These are phyloP conservation scores for Russula abietina DNA, from an alignment of 768 basidiomycete species.

Conservation along the genomic window DNA sequence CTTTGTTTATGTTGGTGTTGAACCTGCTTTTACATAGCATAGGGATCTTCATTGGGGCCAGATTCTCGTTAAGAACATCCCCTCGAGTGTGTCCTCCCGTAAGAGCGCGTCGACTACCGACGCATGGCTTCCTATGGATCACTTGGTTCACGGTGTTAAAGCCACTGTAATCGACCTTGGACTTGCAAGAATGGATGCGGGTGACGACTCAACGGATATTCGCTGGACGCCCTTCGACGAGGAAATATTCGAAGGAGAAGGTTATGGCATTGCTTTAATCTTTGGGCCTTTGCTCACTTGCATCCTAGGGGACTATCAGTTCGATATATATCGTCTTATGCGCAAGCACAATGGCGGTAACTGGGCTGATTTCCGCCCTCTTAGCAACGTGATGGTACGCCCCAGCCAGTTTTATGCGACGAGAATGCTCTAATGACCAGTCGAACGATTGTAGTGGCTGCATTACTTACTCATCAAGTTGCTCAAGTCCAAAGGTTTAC, in stretches of 20 bases:
- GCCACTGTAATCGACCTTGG: conserved; percentile 94
- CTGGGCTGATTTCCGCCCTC: conserved; percentile 76
- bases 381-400: conserved; percentile 87
- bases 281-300: background rate
- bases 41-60: conserved; percentile 99
- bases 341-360: conserved; percentile 46
- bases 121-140: conserved; percentile 53
- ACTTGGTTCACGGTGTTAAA: conserved; percentile 56
- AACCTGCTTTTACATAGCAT: conserved; percentile 50
- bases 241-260: conserved; percentile 89
- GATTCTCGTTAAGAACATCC: conserved; percentile 67
- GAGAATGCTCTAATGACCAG: background rate
- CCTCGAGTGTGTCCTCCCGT: conserved; percentile 28
- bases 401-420: background rate
- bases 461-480: conserved; percentile 78
- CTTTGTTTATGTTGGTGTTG: background rate
- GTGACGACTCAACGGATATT: conserved; percentile 37
- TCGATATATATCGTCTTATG: conserved; percentile 93
- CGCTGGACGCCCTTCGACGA: conserved; percentile 83
- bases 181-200: conserved; percentile 74
- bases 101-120: conserved; percentile 20
- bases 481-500: conserved; percentile 61
- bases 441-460: conserved; percentile 63
- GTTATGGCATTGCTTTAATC: conserved; percentile 33
- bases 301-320: conserved; percentile 77